Base-by-base conservation (phyloP, 306 rosid species). In the Elaeagnus macrophylla region DNA sequence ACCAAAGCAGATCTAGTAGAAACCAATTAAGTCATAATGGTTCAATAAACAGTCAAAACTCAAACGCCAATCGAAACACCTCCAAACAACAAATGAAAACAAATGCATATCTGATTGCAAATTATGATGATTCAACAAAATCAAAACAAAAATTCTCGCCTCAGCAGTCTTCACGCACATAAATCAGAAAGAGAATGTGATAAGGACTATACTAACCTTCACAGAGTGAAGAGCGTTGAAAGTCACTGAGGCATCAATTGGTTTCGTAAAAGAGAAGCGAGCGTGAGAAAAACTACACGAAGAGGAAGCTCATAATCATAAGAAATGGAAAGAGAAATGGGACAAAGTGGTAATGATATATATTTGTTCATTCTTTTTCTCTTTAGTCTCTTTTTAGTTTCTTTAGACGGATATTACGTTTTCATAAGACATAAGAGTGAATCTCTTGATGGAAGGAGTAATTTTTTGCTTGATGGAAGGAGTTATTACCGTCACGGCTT, bases 251-350 rank as follows among this genome's bases (percentile, higher is more conserved):
- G 75, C 76, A 78, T 75, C 65, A 59, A 56, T 44, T 51, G 74
- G 59, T 77, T 77, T 73, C 73, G 83, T 83, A 62, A 68, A 71
- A 68, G 70, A 56, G 73, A 74, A 80, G 83, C 57, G 76, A 76
- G 71, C 69, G 44, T 44, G 68, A 62, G 67, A 53, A 50, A 38
- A 49, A 54, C 54, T 54, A 10, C 36, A 45, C 49, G 11, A 69
- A 25, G 32, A 25, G 32, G 32, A 25, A 25, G 32, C 32, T 25
- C 2, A 3, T 5, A 25, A 25, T 25, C 32, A 25, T 25, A 1
- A 47, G 37, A 62, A 65, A n/a, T 15, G 5, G 55, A 41, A 41
- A 17, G 32, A 67, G 18, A 42, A 8, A 37, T 45, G 43, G 10
- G 39, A 42, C 39, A 19, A n/a, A 44, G 9, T 52, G 39, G 4